Evolutionary conservation across 805 yeast species (phyloP), one percentile per base, ranked within the genome.

Genomic region (Hanseniaspora lachancei): DNA sequence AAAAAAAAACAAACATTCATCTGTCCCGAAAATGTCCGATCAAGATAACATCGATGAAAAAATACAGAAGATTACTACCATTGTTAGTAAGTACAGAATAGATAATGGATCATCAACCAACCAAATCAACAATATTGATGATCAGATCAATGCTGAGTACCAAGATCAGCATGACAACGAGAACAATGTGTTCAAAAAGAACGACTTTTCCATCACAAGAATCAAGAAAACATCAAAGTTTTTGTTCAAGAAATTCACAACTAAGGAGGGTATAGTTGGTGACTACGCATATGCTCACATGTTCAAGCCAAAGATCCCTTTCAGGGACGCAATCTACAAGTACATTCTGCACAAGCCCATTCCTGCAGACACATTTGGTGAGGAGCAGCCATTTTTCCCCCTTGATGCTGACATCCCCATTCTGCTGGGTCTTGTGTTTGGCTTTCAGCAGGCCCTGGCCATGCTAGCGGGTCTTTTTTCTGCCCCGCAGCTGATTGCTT

Each of bases 401-500:
- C 69, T 89, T 51, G 74, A 88, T 65, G 79, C 82, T 46, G 86
- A 81, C 1, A 81, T 89, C 79, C 97, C 97, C 0, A 61, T 88
- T n/a, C 61, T 84, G 8, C 72, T 89, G 57, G 95, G 95, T 1
- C 67, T 84, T 57, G 57, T 89, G 12, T 75, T 89, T 36, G 96
- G 97, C 18, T 75, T 89, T 59, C 96, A 89, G 71, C 97, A 89
- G 66, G 72, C 95, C 1, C 68, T 89, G 60, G 81, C 96, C 27
- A 89, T 89, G 96, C 71, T 89, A 70, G 96, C 96, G 16, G 96
- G 96, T 63, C 78, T 89, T 51, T 84, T 85, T 39, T 73, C 93
- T 8, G 95, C 96, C 9, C 91, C 95, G 2, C 70, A 89, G 55
- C 72, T 89, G 60, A 84, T 87, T 49, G 73, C 89, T 0, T 62